Percentiles rank a stretch among this genome's conserved stretches.
These are phyloP conservation scores for Geum urbanum DNA, from an alignment of 306 rosid species.

Conservation along the genomic window DNA sequence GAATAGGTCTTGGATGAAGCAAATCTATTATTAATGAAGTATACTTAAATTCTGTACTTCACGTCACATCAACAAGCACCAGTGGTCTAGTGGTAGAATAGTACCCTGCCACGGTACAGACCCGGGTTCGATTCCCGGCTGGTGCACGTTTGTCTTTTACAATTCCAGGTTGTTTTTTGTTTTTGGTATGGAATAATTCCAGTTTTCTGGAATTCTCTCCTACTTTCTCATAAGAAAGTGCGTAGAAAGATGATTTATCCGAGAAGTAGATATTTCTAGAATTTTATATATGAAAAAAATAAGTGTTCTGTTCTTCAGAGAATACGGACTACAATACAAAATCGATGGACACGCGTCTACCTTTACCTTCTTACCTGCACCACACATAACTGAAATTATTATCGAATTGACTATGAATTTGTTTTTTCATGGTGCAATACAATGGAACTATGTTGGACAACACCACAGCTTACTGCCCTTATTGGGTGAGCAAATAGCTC, in stretches of 20 bases:
- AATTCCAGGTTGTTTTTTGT: no score
- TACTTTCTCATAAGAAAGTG: no score
- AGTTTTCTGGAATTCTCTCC: no score
- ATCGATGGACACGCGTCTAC: background rate
- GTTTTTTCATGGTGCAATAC: background rate
- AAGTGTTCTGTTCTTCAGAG: background rate
- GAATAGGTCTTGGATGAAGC: no score
- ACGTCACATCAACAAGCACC: slow-evolving; percentile 34
- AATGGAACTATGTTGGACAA: background rate
- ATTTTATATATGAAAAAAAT: no score
- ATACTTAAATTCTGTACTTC: no score
- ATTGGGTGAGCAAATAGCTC: background rate
- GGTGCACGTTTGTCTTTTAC: slow-evolving; percentile 24
- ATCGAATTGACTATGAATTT: background rate
- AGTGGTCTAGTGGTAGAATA: slow-evolving; percentile 99
- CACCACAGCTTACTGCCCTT: background rate
- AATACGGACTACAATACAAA: no score
- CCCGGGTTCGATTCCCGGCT: slow-evolving; percentile 62
- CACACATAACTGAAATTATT: background rate
- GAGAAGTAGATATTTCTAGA: no score
- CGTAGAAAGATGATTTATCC: no score
- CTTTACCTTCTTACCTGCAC: background rate
- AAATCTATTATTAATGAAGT: no score
- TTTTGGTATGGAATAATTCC: no score
- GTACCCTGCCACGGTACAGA: slow-evolving; percentile 69